Evolutionary conservation across 2,329 filamentous ascomycete genomes (phyloP).

Genomic region (Phyllosticta capitalensis): DNA sequence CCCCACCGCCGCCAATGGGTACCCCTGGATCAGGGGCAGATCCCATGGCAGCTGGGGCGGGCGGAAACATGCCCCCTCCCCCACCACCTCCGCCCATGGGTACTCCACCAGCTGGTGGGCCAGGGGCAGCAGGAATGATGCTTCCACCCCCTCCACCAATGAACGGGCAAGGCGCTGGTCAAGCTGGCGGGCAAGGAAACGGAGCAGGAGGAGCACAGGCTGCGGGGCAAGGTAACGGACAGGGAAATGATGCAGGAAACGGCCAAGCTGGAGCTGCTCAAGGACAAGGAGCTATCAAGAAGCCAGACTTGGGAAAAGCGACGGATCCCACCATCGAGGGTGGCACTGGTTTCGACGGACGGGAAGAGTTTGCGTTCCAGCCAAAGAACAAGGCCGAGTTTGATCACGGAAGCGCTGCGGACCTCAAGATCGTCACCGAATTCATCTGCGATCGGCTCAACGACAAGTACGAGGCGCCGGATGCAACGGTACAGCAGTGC

Average conservation of each 20-base stretch:
- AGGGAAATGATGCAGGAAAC: background rate
- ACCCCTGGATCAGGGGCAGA: background rate
- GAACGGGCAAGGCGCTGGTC: background rate
- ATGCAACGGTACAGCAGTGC: slow-evolving; percentile 17
- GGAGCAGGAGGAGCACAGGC: background rate
- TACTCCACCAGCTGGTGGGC: background rate
- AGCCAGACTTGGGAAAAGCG: slow-evolving; percentile 38
- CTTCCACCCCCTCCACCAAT: too few species aligned
- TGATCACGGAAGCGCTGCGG: slow-evolving; percentile 43
- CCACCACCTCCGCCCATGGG: background rate
- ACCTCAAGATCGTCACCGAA: slow-evolving; percentile 38
- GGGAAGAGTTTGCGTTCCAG: slow-evolving; percentile 35
- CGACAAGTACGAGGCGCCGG: slow-evolving; percentile 19
- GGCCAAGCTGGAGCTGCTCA: background rate
- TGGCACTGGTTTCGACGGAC: slow-evolving; percentile 40
- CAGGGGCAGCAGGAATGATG: background rate
- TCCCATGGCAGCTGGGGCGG: background rate
- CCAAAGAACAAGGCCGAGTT: slow-evolving; percentile 36
- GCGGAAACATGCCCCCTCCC: too few species aligned
- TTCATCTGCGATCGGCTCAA: slow-evolving; percentile 40
- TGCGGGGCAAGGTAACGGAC: background rate
- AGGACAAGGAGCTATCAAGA: background rate
- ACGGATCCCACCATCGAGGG: slow-evolving; percentile 42
- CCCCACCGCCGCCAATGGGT: too few species aligned
- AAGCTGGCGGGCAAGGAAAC: background rate